phyloP scores from a whole-genome alignment of 2,329 filamentous ascomycete genomes.

The Cytospora paraplurivora region DNA sequence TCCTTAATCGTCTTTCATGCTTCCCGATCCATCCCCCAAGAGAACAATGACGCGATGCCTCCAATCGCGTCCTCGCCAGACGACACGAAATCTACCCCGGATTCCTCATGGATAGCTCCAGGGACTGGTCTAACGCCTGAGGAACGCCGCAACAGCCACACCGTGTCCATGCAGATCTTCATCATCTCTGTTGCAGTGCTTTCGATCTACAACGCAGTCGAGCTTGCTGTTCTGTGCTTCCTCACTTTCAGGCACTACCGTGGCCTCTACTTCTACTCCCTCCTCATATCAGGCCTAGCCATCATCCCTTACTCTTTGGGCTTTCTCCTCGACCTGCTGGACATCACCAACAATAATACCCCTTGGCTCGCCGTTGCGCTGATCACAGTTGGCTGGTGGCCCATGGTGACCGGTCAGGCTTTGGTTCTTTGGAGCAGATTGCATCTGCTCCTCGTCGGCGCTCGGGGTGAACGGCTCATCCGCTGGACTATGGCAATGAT shows the following conservation, averaged over 20 bases:
- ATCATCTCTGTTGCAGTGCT: constrained; percentile 7
- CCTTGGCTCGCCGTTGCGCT: constrained; percentile 17
- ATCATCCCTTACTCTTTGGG: constrained; percentile 20
- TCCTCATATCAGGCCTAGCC: constrained; percentile 7
- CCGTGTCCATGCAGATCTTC: background rate
- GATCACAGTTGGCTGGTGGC: constrained; percentile 20
- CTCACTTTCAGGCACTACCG: constrained; percentile 18
- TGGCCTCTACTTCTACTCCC: constrained; percentile 20
- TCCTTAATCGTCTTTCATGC: background rate
- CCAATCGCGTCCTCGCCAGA: background rate
- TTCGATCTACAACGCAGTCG: constrained; percentile 14
- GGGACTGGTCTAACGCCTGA: constrained; percentile 16
- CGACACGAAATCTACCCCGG: background rate
- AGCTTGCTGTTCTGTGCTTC: constrained; percentile 10
- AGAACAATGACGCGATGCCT: background rate
- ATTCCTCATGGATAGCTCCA: constrained; percentile 8
- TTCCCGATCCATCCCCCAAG: background rate
- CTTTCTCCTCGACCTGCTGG: constrained; percentile 15
- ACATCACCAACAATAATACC: background rate
- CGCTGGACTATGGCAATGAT: constrained; percentile 16
- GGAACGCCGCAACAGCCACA: background rate
- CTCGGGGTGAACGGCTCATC: background rate
- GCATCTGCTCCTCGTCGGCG: constrained; percentile 19
- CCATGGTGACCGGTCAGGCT: constrained; percentile 18
- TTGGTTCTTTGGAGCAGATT: constrained; percentile 20